These are phyloP conservation scores for Arthrobotrys megalospora DNA, from an alignment of 2,329 filamentous ascomycete species.

Conservation along the genomic window DNA sequence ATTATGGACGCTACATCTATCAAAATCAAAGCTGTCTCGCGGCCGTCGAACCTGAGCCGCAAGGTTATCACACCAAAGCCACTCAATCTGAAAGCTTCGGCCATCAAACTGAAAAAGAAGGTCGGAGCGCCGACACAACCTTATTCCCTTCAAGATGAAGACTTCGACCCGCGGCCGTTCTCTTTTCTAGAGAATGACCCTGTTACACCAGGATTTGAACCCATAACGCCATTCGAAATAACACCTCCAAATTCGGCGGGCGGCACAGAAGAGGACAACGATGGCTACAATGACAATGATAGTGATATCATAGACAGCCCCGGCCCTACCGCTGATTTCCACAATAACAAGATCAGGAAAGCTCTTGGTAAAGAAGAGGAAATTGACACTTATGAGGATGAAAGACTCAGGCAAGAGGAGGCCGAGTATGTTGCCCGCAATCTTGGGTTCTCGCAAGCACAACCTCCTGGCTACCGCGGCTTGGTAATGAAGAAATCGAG, in stretches of 20 bases:
- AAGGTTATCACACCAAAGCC: slow-evolving; percentile 60
- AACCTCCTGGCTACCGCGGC: slow-evolving; percentile 33
- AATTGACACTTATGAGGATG: slow-evolving; percentile 42
- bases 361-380: slow-evolving; percentile 37
- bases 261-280: slow-evolving; percentile 46
- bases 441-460: slow-evolving; percentile 55
- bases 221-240: slow-evolving; percentile 61
- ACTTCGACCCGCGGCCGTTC: slow-evolving; percentile 57
- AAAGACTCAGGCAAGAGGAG: slow-evolving; percentile 51
- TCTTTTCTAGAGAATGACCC: slow-evolving; percentile 60
- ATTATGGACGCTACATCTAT: slow-evolving; percentile 58
- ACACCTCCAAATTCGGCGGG: slow-evolving; percentile 58
- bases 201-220: slow-evolving; percentile 60
- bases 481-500: slow-evolving; percentile 39
- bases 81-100: slow-evolving; percentile 54
- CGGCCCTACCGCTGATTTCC: slow-evolving; percentile 54
- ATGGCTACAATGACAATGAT: slow-evolving; percentile 49
- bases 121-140: slow-evolving; percentile 23
- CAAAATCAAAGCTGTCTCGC: slow-evolving; percentile 58
- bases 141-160: slow-evolving; percentile 54
- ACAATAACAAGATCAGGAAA: slow-evolving; percentile 44
- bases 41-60: slow-evolving; percentile 58
- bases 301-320: slow-evolving; percentile 60
- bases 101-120: slow-evolving; percentile 54
- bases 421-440: slow-evolving; percentile 59